phyloP scores from a whole-genome alignment of 2,329 filamentous ascomycete genomes.

The Chaetomiaceae sp. region DNA sequence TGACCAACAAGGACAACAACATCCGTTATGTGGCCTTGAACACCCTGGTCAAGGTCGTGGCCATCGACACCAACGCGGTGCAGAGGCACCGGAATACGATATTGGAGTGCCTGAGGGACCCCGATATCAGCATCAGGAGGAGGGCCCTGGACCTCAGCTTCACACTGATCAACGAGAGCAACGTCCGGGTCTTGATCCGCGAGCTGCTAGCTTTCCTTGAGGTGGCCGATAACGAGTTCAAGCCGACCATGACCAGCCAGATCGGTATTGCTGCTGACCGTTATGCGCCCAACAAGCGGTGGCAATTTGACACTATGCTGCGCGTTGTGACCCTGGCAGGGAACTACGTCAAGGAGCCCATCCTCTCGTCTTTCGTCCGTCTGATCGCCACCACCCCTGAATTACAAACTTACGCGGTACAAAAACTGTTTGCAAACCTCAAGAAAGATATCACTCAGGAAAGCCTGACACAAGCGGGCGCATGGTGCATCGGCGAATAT shows the following conservation, averaged over 20 bases:
- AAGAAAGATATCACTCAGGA: slow-evolving; percentile 98
- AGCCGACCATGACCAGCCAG: slow-evolving; percentile 95
- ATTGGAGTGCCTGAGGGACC: slow-evolving; percentile 89
- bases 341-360: slow-evolving; percentile 97
- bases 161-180: slow-evolving; percentile 94
- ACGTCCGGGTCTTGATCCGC: slow-evolving; percentile 87
- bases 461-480: slow-evolving; percentile 83
- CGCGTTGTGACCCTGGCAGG: slow-evolving; percentile 89
- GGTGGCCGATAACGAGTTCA: slow-evolving; percentile 97
- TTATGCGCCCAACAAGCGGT: slow-evolving; percentile 93
- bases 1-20: slow-evolving; percentile 98
- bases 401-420: slow-evolving; percentile 91
- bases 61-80: slow-evolving; percentile 95
- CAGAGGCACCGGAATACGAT: slow-evolving; percentile 97
- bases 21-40: slow-evolving; percentile 98
- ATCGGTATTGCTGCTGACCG: slow-evolving; percentile 96
- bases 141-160: slow-evolving; percentile 97
- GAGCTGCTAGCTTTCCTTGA: slow-evolving; percentile 94
- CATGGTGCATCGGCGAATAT: slow-evolving; percentile 98
- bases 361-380: slow-evolving; percentile 91
- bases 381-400: slow-evolving; percentile 93
- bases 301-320: slow-evolving; percentile 98
- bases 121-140: slow-evolving; percentile 94
- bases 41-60: slow-evolving; percentile 95
- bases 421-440: slow-evolving; percentile 85